phyloP scores from a whole-genome alignment of 768 basidiomycete genomes.

The Kwoniella botswanensis region DNA sequence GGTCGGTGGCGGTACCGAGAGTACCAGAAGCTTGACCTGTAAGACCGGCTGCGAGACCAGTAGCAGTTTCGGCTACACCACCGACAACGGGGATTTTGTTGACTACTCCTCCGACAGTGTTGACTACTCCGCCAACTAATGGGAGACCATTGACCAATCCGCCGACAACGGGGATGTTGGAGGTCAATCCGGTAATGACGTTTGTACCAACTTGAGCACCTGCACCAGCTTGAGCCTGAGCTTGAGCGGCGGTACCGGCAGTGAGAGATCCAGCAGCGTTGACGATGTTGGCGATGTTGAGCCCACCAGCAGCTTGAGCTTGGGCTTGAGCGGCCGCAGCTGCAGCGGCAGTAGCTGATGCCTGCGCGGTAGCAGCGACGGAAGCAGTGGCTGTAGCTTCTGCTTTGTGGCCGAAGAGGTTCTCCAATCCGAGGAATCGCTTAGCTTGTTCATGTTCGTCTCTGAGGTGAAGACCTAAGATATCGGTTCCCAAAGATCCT shows the following conservation, averaged over 20 bases:
- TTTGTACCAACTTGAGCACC: slow-evolving; percentile 5
- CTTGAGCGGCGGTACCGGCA: slow-evolving; percentile 15
- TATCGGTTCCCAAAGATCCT: slow-evolving; percentile 2
- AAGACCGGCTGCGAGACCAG: slow-evolving; percentile 1
- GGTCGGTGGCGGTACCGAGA: slow-evolving; percentile 15
- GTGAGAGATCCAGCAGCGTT: slow-evolving; percentile 19
- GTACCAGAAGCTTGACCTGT: slow-evolving; percentile 15
- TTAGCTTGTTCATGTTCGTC: slow-evolving; percentile 11
- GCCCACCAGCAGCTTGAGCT: slow-evolving; percentile 20
- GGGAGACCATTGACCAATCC: slow-evolving; percentile 22
- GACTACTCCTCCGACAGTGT: slow-evolving; percentile 17
- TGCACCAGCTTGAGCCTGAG: slow-evolving; percentile 5
- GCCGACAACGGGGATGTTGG: slow-evolving; percentile 15
- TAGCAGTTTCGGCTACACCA: slow-evolving; percentile 12
- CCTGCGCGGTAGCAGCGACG: not conserved
- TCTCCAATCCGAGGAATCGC: slow-evolving; percentile 24
- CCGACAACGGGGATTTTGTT: slow-evolving; percentile 18
- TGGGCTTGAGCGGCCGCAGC: slow-evolving; percentile 12
- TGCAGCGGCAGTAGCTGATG: slow-evolving; percentile 6
- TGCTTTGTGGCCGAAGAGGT: slow-evolving; percentile 15
- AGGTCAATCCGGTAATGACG: slow-evolving; percentile 11
- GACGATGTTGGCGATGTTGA: slow-evolving; percentile 26
- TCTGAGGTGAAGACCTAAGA: slow-evolving; percentile 22
- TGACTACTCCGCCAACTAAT: slow-evolving; percentile 15
- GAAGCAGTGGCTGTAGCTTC: not conserved